Base-by-base conservation (phyloP, 768 basidiomycete species). In the Phylloporus arenicola region DNA sequence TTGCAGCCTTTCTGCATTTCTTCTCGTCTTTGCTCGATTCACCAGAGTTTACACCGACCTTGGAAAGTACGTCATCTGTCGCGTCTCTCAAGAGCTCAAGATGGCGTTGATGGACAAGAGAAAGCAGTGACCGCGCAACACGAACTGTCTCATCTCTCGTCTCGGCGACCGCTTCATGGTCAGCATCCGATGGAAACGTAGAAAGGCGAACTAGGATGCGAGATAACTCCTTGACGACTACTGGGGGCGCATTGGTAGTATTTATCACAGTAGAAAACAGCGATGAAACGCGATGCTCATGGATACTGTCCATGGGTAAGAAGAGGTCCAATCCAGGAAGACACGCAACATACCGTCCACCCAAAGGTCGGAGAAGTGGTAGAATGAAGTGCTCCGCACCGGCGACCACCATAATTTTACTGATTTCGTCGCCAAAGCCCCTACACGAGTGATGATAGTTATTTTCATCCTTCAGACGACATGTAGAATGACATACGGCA, bases 51-150 rank as follows among this genome's bases (percentile, higher is more conserved):
- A 12, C 37, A 4, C 24, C 5, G 17, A 17, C 64, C 30, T 67
- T 64, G 12, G 64, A 64, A 24, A 71, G 59, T 29, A 76, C 46
- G 3, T 66, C 62, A 6, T 77, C 69, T 7, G 75, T 72, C 10
- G 64, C 67, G 5, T 65, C 61, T 27, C 74, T 72, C 43, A 89
- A 70, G 3, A 78, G 54, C 0, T 68, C 58, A 0, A 83, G 77
- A 57, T 87, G 73, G 17, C 86, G 80, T 57, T 90, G 90, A 46
- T 86, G 78, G 11, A 91, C 64, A 22, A 71, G 69, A 29, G 27
- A 29, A 29, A 29, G 27, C 0, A 88, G 59, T 11, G 64, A 56
- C 3, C 68, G 64, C 25, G 62, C 64, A 10, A 34, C 52, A 12
- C 47, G 44, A 34, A 38, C 22, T 0, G 16, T 50, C 17, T 58